Conservation (phyloP, 441 rosid species). For the Erysimum pusillum region DNA sequence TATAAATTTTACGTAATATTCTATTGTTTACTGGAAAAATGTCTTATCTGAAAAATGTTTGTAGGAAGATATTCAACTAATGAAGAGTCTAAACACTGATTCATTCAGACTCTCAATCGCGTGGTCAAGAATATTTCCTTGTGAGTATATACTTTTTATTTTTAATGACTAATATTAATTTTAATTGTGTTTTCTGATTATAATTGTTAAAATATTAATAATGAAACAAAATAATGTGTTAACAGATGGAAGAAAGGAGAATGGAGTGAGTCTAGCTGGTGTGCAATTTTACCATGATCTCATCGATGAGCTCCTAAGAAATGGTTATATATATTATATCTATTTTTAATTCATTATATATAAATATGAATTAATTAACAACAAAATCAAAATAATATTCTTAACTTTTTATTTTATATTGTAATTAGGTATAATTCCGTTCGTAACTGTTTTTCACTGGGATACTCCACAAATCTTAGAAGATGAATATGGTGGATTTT, state of each 20-base stretch:
- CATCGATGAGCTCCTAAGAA: slow-evolving; percentile 27
- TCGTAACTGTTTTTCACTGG: slow-evolving; percentile 29
- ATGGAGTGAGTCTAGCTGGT: slow-evolving; percentile 33
- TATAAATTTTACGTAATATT: too few relatives aligned
- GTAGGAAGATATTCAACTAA: too few relatives aligned
- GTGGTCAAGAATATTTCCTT: slow-evolving; percentile 39
- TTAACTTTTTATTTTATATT: not conserved
- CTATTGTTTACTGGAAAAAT: too few relatives aligned
- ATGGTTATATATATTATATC: slow-evolving; percentile 4
- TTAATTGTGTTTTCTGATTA: not conserved
- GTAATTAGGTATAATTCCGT: slow-evolving; percentile 37
- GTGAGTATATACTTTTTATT: slow-evolving; percentile 1
- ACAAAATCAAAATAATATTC: not conserved
- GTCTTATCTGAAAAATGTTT: too few relatives aligned
- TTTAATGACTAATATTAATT: not conserved
- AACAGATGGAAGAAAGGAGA: slow-evolving; percentile 37
- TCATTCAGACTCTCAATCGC: slow-evolving; percentile 38
- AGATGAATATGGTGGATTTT: slow-evolving; percentile 39
- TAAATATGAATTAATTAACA: not conserved
- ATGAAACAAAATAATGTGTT: not conserved
- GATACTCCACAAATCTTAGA: slow-evolving; percentile 38
- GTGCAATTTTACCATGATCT: slow-evolving; percentile 34
- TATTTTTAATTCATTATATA: too few relatives aligned
- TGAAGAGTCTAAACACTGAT: too few relatives aligned
- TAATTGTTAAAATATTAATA: not conserved